These are phyloP conservation scores for Phyllosticta citriasiana DNA, from an alignment of 2,329 filamentous ascomycete species.

Conservation along the genomic window DNA sequence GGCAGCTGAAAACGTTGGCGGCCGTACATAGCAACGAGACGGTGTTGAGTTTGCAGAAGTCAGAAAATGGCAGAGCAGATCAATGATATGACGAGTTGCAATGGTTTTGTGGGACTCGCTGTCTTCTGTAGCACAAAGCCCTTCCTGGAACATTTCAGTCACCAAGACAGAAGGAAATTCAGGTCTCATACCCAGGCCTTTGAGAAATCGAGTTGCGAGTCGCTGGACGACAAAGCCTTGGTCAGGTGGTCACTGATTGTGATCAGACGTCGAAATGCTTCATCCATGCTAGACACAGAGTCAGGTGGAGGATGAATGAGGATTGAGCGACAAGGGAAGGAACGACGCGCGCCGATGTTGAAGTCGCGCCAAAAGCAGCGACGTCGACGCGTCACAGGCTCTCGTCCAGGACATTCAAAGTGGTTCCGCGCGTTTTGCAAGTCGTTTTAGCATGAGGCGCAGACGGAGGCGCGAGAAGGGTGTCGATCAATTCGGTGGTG, in stretches of 20 bases:
- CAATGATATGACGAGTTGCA: not conserved
- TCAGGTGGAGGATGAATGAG: not conserved
- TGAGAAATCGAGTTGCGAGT: not conserved
- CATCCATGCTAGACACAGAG: not conserved
- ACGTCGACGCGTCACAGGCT: not conserved
- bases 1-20: not conserved
- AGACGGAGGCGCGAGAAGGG: not conserved
- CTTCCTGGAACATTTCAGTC: not conserved
- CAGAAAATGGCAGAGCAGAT: not conserved
- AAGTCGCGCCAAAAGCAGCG: not conserved
- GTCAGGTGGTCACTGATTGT: not conserved
- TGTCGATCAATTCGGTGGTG: not conserved
- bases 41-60: not conserved
- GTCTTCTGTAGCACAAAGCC: not conserved
- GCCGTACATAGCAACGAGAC: constrained; percentile 2
- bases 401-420: not conserved
- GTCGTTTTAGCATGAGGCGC: not conserved
- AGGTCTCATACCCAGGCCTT: not conserved
- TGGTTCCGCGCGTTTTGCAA: not conserved
- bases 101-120: not conserved
- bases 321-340: not conserved
- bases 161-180: not conserved
- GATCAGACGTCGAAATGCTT: not conserved
- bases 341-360: not conserved
- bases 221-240: not conserved